phyloP scores from a whole-genome alignment of 2,329 filamentous ascomycete genomes.

The Paramyrothecium sp. region DNA sequence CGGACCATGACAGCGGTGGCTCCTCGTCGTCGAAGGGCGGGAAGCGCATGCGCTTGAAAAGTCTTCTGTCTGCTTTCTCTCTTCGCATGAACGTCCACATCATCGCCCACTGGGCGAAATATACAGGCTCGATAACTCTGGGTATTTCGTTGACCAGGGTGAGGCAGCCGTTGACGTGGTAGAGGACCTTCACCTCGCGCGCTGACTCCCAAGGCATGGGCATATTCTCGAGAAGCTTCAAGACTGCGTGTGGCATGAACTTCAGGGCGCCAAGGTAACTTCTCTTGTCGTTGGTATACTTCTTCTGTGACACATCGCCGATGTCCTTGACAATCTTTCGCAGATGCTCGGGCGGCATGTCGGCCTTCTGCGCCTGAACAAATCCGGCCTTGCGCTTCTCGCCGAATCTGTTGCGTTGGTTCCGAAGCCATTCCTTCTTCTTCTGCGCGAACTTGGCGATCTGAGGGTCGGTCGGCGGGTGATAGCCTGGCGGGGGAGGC shows the following conservation, averaged over 20 bases:
- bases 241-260: conserved; percentile 97
- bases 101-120: conserved; percentile 97
- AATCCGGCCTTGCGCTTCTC: conserved; percentile 97
- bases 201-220: conserved; percentile 99
- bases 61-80: conserved; percentile 90
- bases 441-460: conserved; percentile 96
- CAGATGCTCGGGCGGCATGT: conserved; percentile 97
- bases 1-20: conserved; percentile 94
- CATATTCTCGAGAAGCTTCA: conserved; percentile 99
- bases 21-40: conserved; percentile 99
- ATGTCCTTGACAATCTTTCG: conserved; percentile 99
- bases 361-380: conserved; percentile 96
- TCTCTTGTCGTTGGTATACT: conserved; percentile 97
- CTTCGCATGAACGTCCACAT: conserved; percentile 99
- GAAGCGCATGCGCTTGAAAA: conserved; percentile 99
- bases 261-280: conserved; percentile 96
- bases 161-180: conserved; percentile 96
- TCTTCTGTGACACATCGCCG: conserved; percentile 98
- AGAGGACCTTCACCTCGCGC: conserved; percentile 94
- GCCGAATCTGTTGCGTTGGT: conserved; percentile 87
- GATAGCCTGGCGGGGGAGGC: conserved; percentile 84
- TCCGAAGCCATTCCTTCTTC: conserved; percentile 97
- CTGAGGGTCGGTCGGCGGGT: conserved; percentile 76
- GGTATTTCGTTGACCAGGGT: conserved; percentile 97
- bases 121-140: conserved; percentile 94